A percentile compares a stretch with the other conserved stretches of the same genome.
These are phyloP conservation scores for Ephemerocybe angulata DNA, from an alignment of 768 basidiomycete genomes.

Conservation along the genomic window DNA sequence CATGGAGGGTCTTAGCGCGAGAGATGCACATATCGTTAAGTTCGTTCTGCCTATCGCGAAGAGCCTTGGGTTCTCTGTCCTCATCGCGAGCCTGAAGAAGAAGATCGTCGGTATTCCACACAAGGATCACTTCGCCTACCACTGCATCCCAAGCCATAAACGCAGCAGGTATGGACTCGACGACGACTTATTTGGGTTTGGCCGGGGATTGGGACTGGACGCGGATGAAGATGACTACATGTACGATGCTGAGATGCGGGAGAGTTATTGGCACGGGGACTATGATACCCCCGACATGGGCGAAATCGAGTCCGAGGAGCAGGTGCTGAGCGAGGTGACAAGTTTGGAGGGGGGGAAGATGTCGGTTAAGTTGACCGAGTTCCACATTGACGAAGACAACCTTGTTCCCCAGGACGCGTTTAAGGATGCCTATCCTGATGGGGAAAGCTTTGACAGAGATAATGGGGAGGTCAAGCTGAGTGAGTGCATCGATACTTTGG, in stretches of 20 bases:
- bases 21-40: neutral
- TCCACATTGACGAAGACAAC: neutral
- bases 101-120: too few species aligned
- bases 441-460: neutral
- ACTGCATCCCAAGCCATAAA: too few species aligned
- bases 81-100: neutral
- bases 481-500: too few species aligned
- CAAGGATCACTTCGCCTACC: too few species aligned
- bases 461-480: neutral
- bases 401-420: neutral
- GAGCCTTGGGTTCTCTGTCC: neutral
- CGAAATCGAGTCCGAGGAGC: neutral
- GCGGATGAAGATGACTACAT: neutral
- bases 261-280: neutral
- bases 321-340: neutral
- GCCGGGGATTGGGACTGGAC: neutral
- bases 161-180: too few species aligned
- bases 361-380: neutral
- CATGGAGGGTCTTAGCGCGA: neutral
- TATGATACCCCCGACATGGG: neutral
- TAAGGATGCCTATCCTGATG: neutral
- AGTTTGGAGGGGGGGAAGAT: neutral
- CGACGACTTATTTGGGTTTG: neutral
- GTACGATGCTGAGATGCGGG: neutral
- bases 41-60: neutral